A percentile compares a stretch with the other conserved stretches of the same genome.
phyloP scores from a whole-genome alignment of 176 grass and related monocot species.

The Luzula sylvatica region DNA sequence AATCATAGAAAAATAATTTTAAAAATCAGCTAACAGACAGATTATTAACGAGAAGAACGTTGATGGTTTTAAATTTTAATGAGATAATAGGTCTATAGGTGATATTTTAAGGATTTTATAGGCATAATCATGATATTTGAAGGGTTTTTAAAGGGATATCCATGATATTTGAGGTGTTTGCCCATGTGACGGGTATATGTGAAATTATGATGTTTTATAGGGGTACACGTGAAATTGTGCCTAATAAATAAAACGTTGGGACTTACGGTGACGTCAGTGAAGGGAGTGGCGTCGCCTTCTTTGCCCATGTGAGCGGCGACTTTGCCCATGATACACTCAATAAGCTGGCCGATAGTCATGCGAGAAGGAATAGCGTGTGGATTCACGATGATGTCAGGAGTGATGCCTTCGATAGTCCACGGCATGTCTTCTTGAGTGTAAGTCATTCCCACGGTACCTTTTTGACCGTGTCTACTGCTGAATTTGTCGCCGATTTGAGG shows the following conservation, averaged over 20 bases:
- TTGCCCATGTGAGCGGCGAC: constrained; percentile 95
- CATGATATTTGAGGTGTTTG: no score
- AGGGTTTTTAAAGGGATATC: no score
- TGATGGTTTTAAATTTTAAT: no score
- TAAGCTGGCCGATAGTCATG: constrained; percentile 98
- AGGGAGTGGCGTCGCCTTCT: constrained; percentile 95
- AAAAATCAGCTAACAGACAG: no score
- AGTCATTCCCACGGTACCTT: constrained; percentile 98
- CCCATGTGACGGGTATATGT: no score
- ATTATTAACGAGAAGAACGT: no score
- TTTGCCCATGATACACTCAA: constrained; percentile 98
- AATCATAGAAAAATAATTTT: no score
- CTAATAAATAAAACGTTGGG: no score
- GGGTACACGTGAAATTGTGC: neutral
- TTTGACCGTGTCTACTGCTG: constrained; percentile 96
- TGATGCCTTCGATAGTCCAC: constrained; percentile 97
- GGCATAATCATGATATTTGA: no score
- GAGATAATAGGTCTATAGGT: no score
- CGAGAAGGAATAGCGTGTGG: constrained; percentile 96
- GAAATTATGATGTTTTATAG: no score
- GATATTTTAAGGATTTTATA: no score
- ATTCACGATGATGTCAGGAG: constrained; percentile 97
- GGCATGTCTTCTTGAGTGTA: constrained; percentile 99
- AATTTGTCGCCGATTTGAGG: constrained; percentile 99
- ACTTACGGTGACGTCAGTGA: constrained; percentile 99